These are phyloP conservation scores for Colletotrichum sp. DNA, from an alignment of 2,329 filamentous ascomycete species.

Conservation along the genomic window DNA sequence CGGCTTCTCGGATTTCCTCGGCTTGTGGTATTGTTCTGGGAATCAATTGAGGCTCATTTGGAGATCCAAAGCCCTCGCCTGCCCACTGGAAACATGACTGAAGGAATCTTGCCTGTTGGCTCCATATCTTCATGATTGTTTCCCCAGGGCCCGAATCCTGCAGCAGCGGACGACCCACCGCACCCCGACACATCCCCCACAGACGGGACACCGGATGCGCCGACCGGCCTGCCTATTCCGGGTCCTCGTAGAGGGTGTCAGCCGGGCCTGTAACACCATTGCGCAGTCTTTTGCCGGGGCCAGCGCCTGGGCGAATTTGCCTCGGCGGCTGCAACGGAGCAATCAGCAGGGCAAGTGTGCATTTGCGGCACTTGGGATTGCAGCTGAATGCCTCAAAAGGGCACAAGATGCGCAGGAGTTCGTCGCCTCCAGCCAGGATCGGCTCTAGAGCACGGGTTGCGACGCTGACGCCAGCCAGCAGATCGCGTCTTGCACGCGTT, in stretches of 20 bases:
- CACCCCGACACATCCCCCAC: constrained; percentile 15
- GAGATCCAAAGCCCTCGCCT: neutral
- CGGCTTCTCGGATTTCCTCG: neutral
- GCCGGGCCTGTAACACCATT: neutral
- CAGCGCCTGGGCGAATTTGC: constrained; percentile 12
- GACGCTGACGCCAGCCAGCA: neutral
- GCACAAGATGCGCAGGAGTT: neutral
- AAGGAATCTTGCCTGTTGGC: neutral
- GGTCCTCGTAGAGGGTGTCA: constrained; percentile 9
- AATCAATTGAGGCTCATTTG: neutral
- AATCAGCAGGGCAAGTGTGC: neutral
- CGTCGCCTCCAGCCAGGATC: neutral
- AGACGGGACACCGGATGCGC: constrained; percentile 12
- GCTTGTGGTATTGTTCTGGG: neutral
- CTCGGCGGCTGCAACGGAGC: constrained; percentile 13
- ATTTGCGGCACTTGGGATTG: neutral
- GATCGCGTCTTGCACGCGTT: neutral
- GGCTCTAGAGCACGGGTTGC: neutral
- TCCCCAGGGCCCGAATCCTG: constrained; percentile 9
- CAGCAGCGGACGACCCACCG: neutral
- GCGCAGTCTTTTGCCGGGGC: neutral
- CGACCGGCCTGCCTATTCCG: constrained; percentile 21
- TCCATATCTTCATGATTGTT: neutral
- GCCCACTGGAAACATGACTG: neutral
- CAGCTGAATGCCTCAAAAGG: constrained; percentile 6